Evolutionary conservation across 805 yeast species (phyloP).

Genomic region (Suhomyces sp.): DNA sequence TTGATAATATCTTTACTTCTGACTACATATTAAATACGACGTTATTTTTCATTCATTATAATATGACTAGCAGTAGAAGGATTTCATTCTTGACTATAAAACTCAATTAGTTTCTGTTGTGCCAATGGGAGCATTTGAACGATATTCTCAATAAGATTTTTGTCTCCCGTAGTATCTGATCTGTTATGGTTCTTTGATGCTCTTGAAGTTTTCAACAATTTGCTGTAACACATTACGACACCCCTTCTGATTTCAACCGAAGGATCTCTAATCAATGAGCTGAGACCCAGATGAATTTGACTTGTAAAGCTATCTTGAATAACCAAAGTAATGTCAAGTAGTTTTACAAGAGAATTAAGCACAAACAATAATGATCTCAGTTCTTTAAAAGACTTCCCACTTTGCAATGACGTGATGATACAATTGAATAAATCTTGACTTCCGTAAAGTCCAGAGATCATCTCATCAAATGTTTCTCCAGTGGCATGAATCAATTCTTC

Average conservation of each 20-base stretch:
- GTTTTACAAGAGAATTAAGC: conserved; percentile 26
- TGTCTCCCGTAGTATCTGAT: conserved; percentile 9
- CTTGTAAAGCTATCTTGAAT: conserved; percentile 18
- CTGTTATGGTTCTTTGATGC: conserved; percentile 16
- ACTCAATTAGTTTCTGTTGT: conserved; percentile 48
- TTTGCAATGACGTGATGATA: conserved; percentile 16
- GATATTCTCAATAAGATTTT: conserved; percentile 22
- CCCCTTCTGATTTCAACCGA: conserved; percentile 38
- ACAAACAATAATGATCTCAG: conserved; percentile 16
- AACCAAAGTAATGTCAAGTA: conserved; percentile 19
- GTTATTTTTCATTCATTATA: too few relatives aligned
- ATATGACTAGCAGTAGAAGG: too few relatives aligned
- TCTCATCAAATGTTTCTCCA: conserved; percentile 32
- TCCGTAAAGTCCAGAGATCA: conserved; percentile 25
- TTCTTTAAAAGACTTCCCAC: neutral
- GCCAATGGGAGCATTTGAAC: conserved; percentile 39
- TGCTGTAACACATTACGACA: conserved; percentile 40
- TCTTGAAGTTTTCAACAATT: conserved; percentile 22
- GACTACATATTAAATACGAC: too few relatives aligned
- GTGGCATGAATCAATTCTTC: conserved; percentile 26
- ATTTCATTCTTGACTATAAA: conserved; percentile 34
- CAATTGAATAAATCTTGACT: conserved; percentile 19
- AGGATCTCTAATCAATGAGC: conserved; percentile 25
- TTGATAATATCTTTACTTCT: too few relatives aligned
- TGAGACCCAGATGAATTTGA: conserved; percentile 30